Evolutionary conservation across 2,329 filamentous ascomycete species (phyloP).

Genomic region (Aureobasidium musti): DNA sequence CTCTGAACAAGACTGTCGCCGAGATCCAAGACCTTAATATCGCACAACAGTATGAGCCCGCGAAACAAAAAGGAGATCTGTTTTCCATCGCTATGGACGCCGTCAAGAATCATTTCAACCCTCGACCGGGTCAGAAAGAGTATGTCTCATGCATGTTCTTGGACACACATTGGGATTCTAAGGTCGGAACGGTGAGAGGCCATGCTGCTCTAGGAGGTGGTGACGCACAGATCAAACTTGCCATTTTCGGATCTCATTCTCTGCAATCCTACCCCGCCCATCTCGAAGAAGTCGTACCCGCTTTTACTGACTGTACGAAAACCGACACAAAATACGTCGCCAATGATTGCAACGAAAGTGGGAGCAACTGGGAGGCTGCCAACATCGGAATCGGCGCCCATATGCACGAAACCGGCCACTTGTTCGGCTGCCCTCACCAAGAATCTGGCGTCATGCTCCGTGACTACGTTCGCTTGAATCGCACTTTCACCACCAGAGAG

Average conservation of each 20-base stretch:
- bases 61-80: constrained; percentile 69
- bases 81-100: constrained; percentile 77
- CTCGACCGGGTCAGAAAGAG: constrained; percentile 73
- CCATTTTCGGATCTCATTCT: constrained; percentile 89
- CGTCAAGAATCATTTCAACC: constrained; percentile 74
- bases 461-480: constrained; percentile 82
- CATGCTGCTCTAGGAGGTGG: constrained; percentile 83
- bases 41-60: constrained; percentile 73
- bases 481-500: constrained; percentile 78
- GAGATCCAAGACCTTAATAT: constrained; percentile 77
- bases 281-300: constrained; percentile 85
- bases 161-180: constrained; percentile 83
- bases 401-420: constrained; percentile 84
- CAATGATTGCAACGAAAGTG: constrained; percentile 83
- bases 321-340: constrained; percentile 79
- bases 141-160: constrained; percentile 86
- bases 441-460: constrained; percentile 89
- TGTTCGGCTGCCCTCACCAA: constrained; percentile 88
- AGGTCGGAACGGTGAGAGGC: constrained; percentile 68
- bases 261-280: constrained; percentile 87
- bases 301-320: constrained; percentile 86
- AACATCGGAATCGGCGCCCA: constrained; percentile 93
- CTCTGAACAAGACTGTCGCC: constrained; percentile 77
- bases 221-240: constrained; percentile 73
- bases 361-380: constrained; percentile 93